These are phyloP conservation scores for Pseudogymnoascus sp. DNA, from an alignment of 2,329 filamentous ascomycete genomes.

Conservation along the genomic window DNA sequence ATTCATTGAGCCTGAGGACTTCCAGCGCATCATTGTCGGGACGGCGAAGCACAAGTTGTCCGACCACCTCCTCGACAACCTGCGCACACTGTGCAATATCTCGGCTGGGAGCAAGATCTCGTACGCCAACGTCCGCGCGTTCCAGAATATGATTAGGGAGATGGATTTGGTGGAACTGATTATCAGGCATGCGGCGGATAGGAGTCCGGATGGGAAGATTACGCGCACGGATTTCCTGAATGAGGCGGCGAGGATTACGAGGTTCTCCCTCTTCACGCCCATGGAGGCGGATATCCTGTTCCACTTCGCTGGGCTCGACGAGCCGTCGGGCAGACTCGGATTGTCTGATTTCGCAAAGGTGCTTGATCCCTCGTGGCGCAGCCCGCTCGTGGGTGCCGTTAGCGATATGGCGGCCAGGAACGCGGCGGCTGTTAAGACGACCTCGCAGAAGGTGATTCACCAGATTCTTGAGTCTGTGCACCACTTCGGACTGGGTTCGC, in stretches of 20 bases:
- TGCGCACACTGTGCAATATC: conserved; percentile 92
- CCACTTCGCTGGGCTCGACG: conserved; percentile 91
- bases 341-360: conserved; percentile 88
- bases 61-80: conserved; percentile 85
- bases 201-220: conserved; percentile 85
- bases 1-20: conserved; percentile 91
- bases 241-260: conserved; percentile 81
- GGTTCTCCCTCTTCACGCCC: conserved; percentile 93
- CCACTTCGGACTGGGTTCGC: conserved; percentile 80
- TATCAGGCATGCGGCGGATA: conserved; percentile 74
- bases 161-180: conserved; percentile 97
- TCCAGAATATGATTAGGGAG: conserved; percentile 95
- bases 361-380: conserved; percentile 85
- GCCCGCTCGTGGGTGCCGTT: conserved; percentile 34
- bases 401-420: conserved; percentile 33
- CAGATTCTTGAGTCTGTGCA: conserved; percentile 70
- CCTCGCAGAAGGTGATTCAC: conserved; percentile 51
- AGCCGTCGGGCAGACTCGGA: conserved; percentile 76
- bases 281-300: conserved; percentile 99
- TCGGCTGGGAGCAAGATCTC: conserved; percentile 87
- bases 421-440: conserved; percentile 45
- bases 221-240: conserved; percentile 90
- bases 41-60: conserved; percentile 94
- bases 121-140: conserved; percentile 93
- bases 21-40: conserved; percentile 92